Evolutionary conservation across 805 yeast species (phyloP), one percentile per base, ranked within the genome.

Genomic region (Schizosaccharomyces japonicus): DNA sequence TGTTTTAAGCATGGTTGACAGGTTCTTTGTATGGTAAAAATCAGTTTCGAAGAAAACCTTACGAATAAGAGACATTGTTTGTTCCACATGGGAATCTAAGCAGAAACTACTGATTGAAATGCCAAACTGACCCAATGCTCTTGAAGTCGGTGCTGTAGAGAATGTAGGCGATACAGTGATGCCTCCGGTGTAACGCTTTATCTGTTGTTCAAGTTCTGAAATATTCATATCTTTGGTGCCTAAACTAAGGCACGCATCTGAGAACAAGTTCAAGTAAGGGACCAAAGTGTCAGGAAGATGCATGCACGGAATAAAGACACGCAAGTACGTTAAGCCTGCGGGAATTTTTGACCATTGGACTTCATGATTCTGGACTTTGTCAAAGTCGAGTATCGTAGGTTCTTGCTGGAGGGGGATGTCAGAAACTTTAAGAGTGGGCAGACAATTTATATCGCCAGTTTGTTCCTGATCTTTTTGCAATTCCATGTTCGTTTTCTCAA

Each of bases 111-210:
- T 63, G 34, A 80, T 57, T 27, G 70, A 63, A 54, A 80, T 73
- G 26, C 68, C 66, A 48, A 83, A 58, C 8, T 42, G 33, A 49
- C 49, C 50, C 13, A 47, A 29, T 23, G 64, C 68, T 2, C 80
- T 66, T 46, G 71, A 58, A 33, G 55, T 60, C 2, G 83, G 77
- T 39, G 75, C 68, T 3, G 78, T 64, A 44, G 69, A 69, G 1
- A 75, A 72, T 51, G 71, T 66, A 5, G 74, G 65, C 19, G 72
- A 66, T n/a, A 84, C 71, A 3, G 75, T 66, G 17, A 90, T 60
- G 0, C 95, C 95, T 25, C 96, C 96, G 0, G 96, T 84, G 49
- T 70, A 68, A 46, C 77, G 65, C 57, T 78, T 81, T 54, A 90
- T 84, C 42, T 76, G 75, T 53, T 85, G 84, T 57, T 87, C 96